phyloP scores from a whole-genome alignment of 805 yeast species.

The Ogataea haglerorum region DNA sequence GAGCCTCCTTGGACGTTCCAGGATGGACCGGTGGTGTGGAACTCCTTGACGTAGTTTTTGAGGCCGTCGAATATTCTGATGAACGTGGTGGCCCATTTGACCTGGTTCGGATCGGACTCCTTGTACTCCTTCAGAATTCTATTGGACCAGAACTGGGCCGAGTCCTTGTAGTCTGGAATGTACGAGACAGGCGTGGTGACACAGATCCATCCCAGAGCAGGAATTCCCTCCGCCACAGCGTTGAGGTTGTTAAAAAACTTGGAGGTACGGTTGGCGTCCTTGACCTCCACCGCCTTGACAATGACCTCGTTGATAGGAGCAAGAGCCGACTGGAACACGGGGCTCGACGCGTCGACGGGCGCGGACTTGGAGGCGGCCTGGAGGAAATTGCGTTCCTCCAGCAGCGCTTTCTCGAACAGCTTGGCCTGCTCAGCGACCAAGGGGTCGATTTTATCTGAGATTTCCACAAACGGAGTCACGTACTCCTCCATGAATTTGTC shows the following conservation, averaged over 20 bases:
- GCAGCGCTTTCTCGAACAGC: conserved; percentile 50
- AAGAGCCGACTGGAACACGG: conserved; percentile 53
- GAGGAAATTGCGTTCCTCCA: conserved; percentile 57
- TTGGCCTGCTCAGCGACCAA: conserved; percentile 55
- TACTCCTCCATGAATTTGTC: conserved; percentile 48
- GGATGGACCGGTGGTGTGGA: conserved; percentile 78
- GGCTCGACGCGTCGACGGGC: conserved; percentile 60
- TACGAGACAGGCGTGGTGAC: conserved; percentile 69
- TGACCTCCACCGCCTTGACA: conserved; percentile 53
- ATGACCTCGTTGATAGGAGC: conserved; percentile 66
- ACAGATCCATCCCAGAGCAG: conserved; percentile 89
- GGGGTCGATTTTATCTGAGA: conserved; percentile 53
- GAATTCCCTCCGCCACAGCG: conserved; percentile 84
- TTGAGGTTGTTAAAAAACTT: conserved; percentile 67
- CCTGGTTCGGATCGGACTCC: conserved; percentile 64
- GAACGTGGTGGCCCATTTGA: conserved; percentile 77
- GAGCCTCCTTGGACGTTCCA: conserved; percentile 68
- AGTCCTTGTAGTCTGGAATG: conserved; percentile 81
- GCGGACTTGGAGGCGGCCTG: conserved; percentile 54
- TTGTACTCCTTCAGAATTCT: conserved; percentile 81
- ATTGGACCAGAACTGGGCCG: conserved; percentile 93
- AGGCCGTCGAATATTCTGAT: conserved; percentile 64
- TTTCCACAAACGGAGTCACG: conserved; percentile 57
- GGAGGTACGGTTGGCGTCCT: conserved; percentile 73
- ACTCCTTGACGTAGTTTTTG: conserved; percentile 68